Conservation (phyloP, 2,329 filamentous ascomycete genomes). For the Setomelanomma holmii region DNA sequence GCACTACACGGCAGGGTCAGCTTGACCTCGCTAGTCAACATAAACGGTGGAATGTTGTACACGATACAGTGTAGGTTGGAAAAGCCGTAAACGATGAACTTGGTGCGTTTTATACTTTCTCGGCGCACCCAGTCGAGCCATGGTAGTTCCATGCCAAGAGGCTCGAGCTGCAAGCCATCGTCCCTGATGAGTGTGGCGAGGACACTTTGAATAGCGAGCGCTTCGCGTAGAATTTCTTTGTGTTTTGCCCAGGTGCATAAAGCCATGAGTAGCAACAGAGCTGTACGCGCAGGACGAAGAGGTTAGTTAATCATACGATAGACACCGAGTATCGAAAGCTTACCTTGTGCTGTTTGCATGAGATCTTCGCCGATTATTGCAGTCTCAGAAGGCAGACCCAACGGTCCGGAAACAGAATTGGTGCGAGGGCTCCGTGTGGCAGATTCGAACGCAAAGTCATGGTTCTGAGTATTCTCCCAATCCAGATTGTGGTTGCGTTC, state of each 20-base stretch:
- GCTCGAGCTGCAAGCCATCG: conserved; percentile 60
- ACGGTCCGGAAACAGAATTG: conserved; percentile 31
- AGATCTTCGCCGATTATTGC: conserved; percentile 35
- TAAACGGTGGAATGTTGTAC: conserved; percentile 66
- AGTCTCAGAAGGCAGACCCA: conserved; percentile 34
- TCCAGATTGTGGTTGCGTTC: conserved; percentile 31
- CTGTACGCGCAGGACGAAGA: conserved; percentile 20
- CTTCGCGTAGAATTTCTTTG: conserved; percentile 63
- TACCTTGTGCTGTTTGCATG: conserved; percentile 68
- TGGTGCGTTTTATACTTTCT: conserved; percentile 62
- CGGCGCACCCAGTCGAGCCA: conserved; percentile 63
- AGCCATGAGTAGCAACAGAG: conserved; percentile 67
- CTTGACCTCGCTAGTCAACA: conserved; percentile 63
- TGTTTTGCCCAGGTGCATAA: conserved; percentile 68
- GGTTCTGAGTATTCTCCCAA: conserved; percentile 24
- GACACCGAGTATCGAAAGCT: background rate
- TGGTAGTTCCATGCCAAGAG: conserved; percentile 62
- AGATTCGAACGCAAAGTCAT: conserved; percentile 21
- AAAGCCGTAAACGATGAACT: conserved; percentile 64
- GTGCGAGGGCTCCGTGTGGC: conserved; percentile 22
- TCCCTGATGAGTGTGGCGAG: conserved; percentile 64
- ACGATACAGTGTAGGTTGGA: conserved; percentile 68
- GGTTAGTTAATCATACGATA: too few species aligned
- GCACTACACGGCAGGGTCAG: conserved; percentile 62
- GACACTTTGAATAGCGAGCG: conserved; percentile 64